These are phyloP conservation scores for Kodamaea kakaduensis DNA, from an alignment of 805 yeast genomes.

Conservation along the genomic window DNA sequence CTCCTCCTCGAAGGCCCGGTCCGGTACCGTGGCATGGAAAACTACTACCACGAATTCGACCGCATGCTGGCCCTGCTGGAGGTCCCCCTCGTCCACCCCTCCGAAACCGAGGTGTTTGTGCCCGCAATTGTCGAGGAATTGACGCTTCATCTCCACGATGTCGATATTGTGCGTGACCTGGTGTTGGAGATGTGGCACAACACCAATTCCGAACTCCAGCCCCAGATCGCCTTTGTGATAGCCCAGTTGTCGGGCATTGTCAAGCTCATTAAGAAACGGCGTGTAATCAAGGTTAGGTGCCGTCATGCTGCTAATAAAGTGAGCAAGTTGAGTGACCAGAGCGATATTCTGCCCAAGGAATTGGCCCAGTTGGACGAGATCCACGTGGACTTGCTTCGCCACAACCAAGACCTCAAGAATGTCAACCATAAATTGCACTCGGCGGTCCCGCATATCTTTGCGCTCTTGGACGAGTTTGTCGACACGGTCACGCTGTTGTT, in stretches of 20 bases:
- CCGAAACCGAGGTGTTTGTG: conserved; percentile 25
- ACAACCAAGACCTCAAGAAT: conserved; percentile 6
- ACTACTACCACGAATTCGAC: conserved; percentile 30
- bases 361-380: conserved; percentile 7
- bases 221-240: conserved; percentile 38
- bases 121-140: conserved; percentile 26
- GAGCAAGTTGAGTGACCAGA: conserved; percentile 34
- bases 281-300: conserved; percentile 12
- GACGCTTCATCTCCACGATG: conserved; percentile 19
- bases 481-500: conserved; percentile 37
- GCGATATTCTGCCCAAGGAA: conserved; percentile 6
- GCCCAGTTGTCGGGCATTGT: conserved; percentile 31
- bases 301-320: conserved; percentile 21
- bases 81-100: conserved; percentile 34
- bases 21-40: conserved; percentile 33
- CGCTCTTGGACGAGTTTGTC: conserved; percentile 47
- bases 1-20: conserved; percentile 29
- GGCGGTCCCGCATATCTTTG: conserved; percentile 44
- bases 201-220: conserved; percentile 26
- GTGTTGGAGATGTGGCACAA: conserved; percentile 21
- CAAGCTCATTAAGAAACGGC: conserved; percentile 42
- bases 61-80: conserved; percentile 24
- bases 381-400: conserved; percentile 2
- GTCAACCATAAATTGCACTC: conserved; percentile 27
- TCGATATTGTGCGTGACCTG: conserved; percentile 15